Conservation (phyloP, 192 early-diverging fungal genomes). For the Backusella macrospora region DNA sequence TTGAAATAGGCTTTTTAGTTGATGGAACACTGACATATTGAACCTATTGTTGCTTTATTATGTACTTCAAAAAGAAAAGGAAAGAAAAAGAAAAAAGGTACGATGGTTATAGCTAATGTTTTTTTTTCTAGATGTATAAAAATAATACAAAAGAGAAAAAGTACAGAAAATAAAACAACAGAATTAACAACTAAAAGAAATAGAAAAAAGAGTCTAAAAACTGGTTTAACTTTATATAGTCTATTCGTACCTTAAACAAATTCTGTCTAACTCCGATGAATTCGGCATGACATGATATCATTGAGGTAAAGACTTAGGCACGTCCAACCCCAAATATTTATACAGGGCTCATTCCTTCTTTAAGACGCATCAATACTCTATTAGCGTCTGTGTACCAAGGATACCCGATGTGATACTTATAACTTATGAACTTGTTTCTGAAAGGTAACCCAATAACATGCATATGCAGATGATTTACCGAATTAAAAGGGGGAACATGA, state of each 20-base stretch:
- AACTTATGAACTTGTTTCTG: slow-evolving; percentile 31
- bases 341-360: slow-evolving; percentile 18
- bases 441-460: slow-evolving; percentile 64
- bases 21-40: slow-evolving; percentile 8
- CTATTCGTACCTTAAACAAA: slow-evolving; percentile 11
- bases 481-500: slow-evolving; percentile 73
- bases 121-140: background rate
- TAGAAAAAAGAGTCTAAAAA: slow-evolving; percentile 9
- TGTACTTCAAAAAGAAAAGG: too few species aligned
- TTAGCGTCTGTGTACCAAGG: slow-evolving; percentile 27
- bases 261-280: background rate
- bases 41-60: too few species aligned
- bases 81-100: too few species aligned
- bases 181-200: slow-evolving; percentile 8
- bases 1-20: slow-evolving; percentile 4
- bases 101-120: background rate
- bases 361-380: slow-evolving; percentile 18
- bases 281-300: slow-evolving; percentile 10
- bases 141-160: background rate
- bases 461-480: slow-evolving; percentile 70
- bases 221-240: background rate
- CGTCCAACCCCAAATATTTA: background rate
- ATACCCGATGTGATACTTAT: slow-evolving; percentile 20
- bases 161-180: slow-evolving; percentile 9
- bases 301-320: background rate